Conservation (phyloP, 495 filamentous ascomycete genomes). For the Acidiella bohemica region DNA sequence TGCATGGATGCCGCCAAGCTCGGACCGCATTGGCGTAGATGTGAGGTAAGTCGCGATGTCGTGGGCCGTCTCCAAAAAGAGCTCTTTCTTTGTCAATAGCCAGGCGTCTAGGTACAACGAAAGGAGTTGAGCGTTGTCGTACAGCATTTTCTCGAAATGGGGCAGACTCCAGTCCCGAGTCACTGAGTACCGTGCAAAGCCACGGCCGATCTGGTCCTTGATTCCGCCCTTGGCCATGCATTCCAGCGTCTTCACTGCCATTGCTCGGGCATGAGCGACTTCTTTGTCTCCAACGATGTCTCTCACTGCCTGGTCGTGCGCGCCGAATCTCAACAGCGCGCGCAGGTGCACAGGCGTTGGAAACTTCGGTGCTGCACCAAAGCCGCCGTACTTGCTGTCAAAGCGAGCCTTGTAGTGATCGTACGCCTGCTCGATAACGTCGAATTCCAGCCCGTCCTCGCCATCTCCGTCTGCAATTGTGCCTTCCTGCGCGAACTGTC, state of each 20-base stretch:
- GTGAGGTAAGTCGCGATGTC: slow-evolving; percentile 77
- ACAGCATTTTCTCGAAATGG: slow-evolving; percentile 98
- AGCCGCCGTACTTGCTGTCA: slow-evolving; percentile 67
- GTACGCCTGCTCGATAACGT: slow-evolving; percentile 82
- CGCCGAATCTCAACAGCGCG: slow-evolving; percentile 65
- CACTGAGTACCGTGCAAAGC: slow-evolving; percentile 81
- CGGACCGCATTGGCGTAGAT: slow-evolving; percentile 48
- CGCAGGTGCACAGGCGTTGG: slow-evolving; percentile 74
- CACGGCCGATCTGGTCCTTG: slow-evolving; percentile 82
- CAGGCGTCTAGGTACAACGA: slow-evolving; percentile 82
- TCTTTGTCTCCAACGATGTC: slow-evolving; percentile 80
- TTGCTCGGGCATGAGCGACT: slow-evolving; percentile 56
- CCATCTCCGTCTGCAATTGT: slow-evolving; percentile 50
- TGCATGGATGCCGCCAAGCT: slow-evolving; percentile 68
- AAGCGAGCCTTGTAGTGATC: slow-evolving; percentile 65
- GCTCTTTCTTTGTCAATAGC: slow-evolving; percentile 51
- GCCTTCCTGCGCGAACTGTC: slow-evolving; percentile 78
- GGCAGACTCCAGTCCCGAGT: slow-evolving; percentile 84
- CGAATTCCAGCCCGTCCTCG: slow-evolving; percentile 51
- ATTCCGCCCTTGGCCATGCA: slow-evolving; percentile 78
- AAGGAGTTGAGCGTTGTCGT: slow-evolving; percentile 82
- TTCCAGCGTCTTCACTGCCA: slow-evolving; percentile 71
- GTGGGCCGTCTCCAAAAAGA: slow-evolving; percentile 67
- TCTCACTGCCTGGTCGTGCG: slow-evolving; percentile 48
- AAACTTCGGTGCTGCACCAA: slow-evolving; percentile 74